Evolutionary conservation across 495 filamentous ascomycete species (phyloP).

Genomic region (Jackrogersella multiformis): DNA sequence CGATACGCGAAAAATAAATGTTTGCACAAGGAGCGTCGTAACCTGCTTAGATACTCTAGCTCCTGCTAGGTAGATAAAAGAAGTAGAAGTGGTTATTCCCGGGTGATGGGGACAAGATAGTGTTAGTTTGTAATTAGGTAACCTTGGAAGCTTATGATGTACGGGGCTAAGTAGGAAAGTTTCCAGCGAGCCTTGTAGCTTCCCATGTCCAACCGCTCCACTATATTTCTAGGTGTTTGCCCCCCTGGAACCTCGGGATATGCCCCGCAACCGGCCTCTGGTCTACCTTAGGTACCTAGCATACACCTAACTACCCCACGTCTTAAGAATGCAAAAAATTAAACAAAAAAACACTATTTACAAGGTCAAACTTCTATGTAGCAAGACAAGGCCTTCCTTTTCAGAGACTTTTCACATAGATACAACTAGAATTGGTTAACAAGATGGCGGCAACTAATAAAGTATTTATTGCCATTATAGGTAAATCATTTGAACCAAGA

Average conservation of each 20-base stretch:
- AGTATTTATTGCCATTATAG: slow-evolving; percentile 58
- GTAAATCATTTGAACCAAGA: slow-evolving; percentile 39
- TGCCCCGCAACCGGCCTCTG: slow-evolving; percentile 43
- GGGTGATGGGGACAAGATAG: slow-evolving; percentile 1
- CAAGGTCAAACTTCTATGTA: not conserved
- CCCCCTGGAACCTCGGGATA: no score
- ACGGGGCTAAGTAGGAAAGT: not conserved
- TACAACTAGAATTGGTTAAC: not conserved
- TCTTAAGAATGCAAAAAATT: slow-evolving; percentile 18
- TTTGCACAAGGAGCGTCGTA: not conserved
- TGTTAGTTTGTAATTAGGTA: slow-evolving; percentile 5
- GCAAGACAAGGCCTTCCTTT: not conserved
- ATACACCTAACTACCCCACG: slow-evolving; percentile 49
- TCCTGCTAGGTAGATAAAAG: not conserved
- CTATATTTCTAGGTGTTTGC: slow-evolving; percentile 19
- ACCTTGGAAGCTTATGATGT: not conserved
- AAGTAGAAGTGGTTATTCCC: slow-evolving; percentile 21
- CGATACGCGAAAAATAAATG: not conserved
- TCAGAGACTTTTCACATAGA: not conserved
- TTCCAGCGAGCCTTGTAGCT: slow-evolving; percentile 12
- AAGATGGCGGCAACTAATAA: slow-evolving; percentile 49
- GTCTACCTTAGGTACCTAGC: not conserved
- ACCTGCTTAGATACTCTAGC: not conserved
- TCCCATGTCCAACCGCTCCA: slow-evolving; percentile 9
- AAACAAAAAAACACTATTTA: no score